These are phyloP conservation scores for Eremochloa ophiuroides DNA, from an alignment of 176 grass and related monocot genomes.

Conservation along the genomic window DNA sequence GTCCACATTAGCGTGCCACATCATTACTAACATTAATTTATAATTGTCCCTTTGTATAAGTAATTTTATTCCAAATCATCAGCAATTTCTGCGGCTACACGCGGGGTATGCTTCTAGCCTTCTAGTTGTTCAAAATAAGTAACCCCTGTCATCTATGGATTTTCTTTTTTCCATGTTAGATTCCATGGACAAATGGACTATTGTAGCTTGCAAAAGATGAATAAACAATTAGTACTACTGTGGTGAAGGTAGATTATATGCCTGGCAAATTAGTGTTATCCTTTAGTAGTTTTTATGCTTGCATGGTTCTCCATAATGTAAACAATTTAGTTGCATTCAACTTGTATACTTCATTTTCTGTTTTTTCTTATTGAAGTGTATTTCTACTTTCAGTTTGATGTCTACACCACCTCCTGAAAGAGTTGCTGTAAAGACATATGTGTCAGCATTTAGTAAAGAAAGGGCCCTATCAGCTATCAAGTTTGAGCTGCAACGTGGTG, in stretches of 20 bases:
- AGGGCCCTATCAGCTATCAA: slow-evolving; percentile 76
- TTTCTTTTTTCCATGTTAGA: background rate
- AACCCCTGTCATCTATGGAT: background rate
- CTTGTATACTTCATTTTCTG: background rate
- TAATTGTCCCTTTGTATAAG: too few species aligned
- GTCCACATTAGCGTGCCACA: too few species aligned
- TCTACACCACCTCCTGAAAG: slow-evolving; percentile 93
- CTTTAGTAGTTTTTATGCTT: background rate
- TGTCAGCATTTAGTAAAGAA: slow-evolving; percentile 80
- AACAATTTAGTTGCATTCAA: slow-evolving; percentile 7
- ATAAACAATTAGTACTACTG: background rate
- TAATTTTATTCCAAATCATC: too few species aligned
- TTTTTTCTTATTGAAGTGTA: slow-evolving; percentile 4
- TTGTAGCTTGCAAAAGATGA: background rate
- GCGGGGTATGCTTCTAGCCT: too few species aligned
- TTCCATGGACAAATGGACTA: background rate
- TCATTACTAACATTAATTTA: too few species aligned
- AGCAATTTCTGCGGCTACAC: too few species aligned
- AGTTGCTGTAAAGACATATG: slow-evolving; percentile 84
- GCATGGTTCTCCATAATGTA: slow-evolving; percentile 8
- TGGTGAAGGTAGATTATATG: background rate
- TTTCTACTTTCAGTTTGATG: slow-evolving; percentile 73
- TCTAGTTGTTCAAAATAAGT: background rate
- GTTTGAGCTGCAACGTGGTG: slow-evolving; percentile 76
- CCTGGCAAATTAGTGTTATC: background rate